Evolutionary conservation across 306 rosid species (phyloP), one percentile per base, ranked within the genome.

Genomic region (Medicago arabica): DNA sequence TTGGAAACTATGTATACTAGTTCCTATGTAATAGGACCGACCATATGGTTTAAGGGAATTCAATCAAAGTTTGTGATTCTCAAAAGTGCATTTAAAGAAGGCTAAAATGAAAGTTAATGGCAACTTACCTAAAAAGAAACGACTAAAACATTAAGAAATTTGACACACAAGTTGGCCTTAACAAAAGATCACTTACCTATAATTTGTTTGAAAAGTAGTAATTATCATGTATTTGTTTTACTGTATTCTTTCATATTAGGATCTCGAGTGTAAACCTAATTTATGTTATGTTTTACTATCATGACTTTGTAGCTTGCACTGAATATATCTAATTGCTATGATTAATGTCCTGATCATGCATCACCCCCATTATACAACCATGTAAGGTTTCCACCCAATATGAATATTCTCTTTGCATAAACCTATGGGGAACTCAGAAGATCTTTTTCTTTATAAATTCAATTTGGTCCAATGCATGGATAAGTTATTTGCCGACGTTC

Each of bases 301-400:
- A 54, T 25, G 23, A 59, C 58, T 58, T 21, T 23, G 66, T 75
- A 50, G 7, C n/a, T 51, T 39, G 16, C 53, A 19, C 9, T 39
- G 46, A 69, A 44, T 68, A 10, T 77, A 23, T 58, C 44, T 23
- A 49, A 49, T 67, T 68, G 47, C 50, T 57, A 59, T 58, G 62
- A 77, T 41, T 28, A 41, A 47, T 55, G 12, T 77, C 60, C 21
- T 57, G 47, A 40, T 58, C 38, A 55, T 41, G 9, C 38, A 50
- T 49, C 36, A 8, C 39, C 11, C 54, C 21, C 13, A 5, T 28
- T 51, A 73, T 44, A 73, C 60, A 62, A 34, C 71, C 78, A 49
- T 74, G 61, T 49, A 67, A 17, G 36, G 63, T 15, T 41, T 53
- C 67, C 60, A 25, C 11, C 36, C 57, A 67, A 67, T 54, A 59